Evolutionary conservation across 768 basidiomycete species (phyloP).

Genomic region (Imleria badia): DNA sequence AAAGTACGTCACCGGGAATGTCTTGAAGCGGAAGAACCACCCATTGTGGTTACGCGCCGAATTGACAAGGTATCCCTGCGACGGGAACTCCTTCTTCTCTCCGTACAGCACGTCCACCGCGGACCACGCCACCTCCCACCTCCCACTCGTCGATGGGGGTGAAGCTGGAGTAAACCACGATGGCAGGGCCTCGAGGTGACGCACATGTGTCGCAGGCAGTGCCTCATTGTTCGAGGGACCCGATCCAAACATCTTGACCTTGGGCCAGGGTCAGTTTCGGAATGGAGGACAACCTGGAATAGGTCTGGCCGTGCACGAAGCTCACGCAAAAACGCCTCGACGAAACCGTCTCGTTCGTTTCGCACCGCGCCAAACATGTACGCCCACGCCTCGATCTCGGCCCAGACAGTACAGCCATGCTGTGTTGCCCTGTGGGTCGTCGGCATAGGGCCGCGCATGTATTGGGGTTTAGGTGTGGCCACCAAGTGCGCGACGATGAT

Average conservation of each 20-base stretch:
- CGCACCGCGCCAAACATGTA: slow-evolving; percentile 35
- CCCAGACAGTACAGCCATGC: slow-evolving; percentile 23
- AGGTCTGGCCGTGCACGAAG: slow-evolving; percentile 32
- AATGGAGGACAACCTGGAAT: slow-evolving; percentile 31
- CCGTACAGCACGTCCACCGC: slow-evolving; percentile 26
- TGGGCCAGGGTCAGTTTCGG: slow-evolving; percentile 27
- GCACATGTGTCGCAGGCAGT: slow-evolving; percentile 10
- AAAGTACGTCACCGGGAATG: slow-evolving; percentile 33
- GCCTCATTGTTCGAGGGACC: slow-evolving; percentile 7
- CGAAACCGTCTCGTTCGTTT: slow-evolving; percentile 28
- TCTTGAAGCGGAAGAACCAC: slow-evolving; percentile 33
- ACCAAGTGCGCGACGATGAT: slow-evolving; percentile 23
- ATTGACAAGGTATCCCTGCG: slow-evolving; percentile 9
- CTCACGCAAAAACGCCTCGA: slow-evolving; percentile 26
- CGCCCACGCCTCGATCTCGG: slow-evolving; percentile 19
- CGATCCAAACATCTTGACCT: slow-evolving; percentile 27
- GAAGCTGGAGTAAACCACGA: background rate
- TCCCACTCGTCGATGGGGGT: background rate
- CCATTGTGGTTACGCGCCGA: background rate
- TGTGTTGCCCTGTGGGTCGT: slow-evolving; percentile 6
- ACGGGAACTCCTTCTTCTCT: background rate
- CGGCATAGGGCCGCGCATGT: background rate
- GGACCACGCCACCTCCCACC: slow-evolving; percentile 16
- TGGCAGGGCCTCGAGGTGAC: slow-evolving; percentile 25
- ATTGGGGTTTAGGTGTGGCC: background rate